Percentiles rank a stretch among this genome's conserved stretches.
phyloP scores from a whole-genome alignment of 495 filamentous ascomycete genomes.

The Penicillium ochrochloron region DNA sequence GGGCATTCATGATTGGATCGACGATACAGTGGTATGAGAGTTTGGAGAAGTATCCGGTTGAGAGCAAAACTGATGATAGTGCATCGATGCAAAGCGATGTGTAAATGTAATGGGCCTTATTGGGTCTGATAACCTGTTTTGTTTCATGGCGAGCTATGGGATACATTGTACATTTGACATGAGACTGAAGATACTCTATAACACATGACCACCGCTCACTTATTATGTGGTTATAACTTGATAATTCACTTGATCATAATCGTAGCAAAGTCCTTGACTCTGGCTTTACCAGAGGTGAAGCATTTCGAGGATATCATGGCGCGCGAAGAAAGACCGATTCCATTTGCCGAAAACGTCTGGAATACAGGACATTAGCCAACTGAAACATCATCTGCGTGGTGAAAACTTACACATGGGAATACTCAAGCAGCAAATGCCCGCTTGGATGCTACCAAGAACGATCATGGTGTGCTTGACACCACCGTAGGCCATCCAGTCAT shows the following conservation, averaged over 20 bases:
- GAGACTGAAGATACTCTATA: not conserved
- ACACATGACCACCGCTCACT: not conserved
- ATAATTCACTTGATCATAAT: not conserved
- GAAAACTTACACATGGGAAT: conserved; percentile 75
- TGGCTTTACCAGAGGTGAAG: conserved; percentile 45
- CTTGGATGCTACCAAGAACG: conserved; percentile 73
- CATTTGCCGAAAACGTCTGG: conserved; percentile 82
- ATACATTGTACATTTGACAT: not conserved
- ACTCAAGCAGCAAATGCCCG: conserved; percentile 70
- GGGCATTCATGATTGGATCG: conserved; percentile 71
- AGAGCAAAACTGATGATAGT: conserved; percentile 21
- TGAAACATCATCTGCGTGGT: no score
- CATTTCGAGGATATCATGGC: conserved; percentile 71
- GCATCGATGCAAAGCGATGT: not conserved
- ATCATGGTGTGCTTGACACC: conserved; percentile 70
- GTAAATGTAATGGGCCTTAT: not conserved
- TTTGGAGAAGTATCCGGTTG: conserved; percentile 63
- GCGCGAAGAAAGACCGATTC: conserved; percentile 70
- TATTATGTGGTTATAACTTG: not conserved
- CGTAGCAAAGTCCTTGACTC: not conserved
- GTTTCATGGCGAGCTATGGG: not conserved
- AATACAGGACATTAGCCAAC: not conserved
- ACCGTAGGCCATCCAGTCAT: conserved; percentile 71
- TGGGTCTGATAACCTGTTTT: not conserved
- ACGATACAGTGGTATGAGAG: conserved; percentile 69